Evolutionary conservation across 1,284 basidiomycete genomes (phyloP).

Genomic region (Boletus smithii): DNA sequence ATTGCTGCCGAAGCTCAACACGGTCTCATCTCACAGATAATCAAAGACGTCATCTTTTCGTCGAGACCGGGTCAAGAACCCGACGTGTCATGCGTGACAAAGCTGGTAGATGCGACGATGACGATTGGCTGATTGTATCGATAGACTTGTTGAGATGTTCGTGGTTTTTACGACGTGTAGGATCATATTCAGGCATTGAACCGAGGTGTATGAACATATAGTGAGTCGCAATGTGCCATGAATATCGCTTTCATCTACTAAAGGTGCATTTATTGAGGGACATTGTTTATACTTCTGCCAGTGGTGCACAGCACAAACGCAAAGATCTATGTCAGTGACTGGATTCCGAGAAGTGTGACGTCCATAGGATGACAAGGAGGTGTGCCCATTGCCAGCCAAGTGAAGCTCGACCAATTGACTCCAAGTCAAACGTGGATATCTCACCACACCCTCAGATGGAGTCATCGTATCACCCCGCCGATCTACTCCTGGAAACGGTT

Average conservation of each 20-base stretch:
- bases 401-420: too few relatives aligned
- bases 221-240: not conserved
- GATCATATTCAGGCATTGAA: not conserved
- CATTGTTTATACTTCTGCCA: too few relatives aligned
- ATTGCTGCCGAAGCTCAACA: constrained; percentile 88
- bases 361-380: too few relatives aligned
- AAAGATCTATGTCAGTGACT: too few relatives aligned
- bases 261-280: not conserved
- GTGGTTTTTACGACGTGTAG: not conserved
- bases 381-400: too few relatives aligned
- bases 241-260: not conserved
- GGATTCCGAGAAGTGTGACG: too few relatives aligned
- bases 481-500: too few relatives aligned
- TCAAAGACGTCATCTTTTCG: constrained; percentile 85
- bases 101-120: constrained; percentile 42
- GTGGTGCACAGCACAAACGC: too few relatives aligned
- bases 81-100: constrained; percentile 28
- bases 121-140: constrained; percentile 23
- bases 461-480: too few relatives aligned
- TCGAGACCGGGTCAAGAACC: constrained; percentile 46
- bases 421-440: too few relatives aligned
- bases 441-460: too few relatives aligned
- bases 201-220: not conserved
- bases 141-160: not conserved
- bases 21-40: constrained; percentile 83